phyloP scores from a whole-genome alignment of 129 eudicot species.

The Tagetes erecta region DNA sequence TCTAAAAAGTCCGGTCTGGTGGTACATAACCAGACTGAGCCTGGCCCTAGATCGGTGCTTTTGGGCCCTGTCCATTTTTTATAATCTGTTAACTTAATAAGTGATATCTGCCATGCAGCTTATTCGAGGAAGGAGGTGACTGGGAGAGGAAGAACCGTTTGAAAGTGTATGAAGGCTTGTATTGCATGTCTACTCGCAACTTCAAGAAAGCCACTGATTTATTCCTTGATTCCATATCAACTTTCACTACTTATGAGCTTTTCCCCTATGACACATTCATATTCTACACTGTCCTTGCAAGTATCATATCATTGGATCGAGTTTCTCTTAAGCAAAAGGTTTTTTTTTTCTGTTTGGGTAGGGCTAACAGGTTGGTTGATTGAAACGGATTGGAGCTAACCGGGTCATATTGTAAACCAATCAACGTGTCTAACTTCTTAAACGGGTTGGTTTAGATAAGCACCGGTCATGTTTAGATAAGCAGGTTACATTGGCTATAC shows the following conservation, averaged over 20 bases:
- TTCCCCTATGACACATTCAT: slow-evolving; percentile 90
- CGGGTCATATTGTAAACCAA: neutral
- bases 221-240: slow-evolving; percentile 80
- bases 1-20: neutral
- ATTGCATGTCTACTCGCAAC: slow-evolving; percentile 92
- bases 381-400: neutral
- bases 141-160: slow-evolving; percentile 97
- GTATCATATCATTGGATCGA: slow-evolving; percentile 88
- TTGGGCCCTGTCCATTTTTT: neutral
- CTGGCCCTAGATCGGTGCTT: neutral
- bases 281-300: slow-evolving; percentile 86
- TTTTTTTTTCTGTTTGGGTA: neutral
- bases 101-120: slow-evolving; percentile 37
- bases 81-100: neutral
- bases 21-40: neutral
- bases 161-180: slow-evolving; percentile 96
- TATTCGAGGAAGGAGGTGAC: slow-evolving; percentile 98
- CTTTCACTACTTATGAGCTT: slow-evolving; percentile 83
- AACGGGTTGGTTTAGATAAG: neutral
- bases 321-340: slow-evolving; percentile 97
- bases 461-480: neutral
- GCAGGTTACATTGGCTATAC: neutral
- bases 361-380: neutral
- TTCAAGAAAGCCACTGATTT: slow-evolving; percentile 82
- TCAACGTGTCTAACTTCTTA: neutral